phyloP scores from a whole-genome alignment of 352 stramenopile species.

The Pythium aquatile region DNA sequence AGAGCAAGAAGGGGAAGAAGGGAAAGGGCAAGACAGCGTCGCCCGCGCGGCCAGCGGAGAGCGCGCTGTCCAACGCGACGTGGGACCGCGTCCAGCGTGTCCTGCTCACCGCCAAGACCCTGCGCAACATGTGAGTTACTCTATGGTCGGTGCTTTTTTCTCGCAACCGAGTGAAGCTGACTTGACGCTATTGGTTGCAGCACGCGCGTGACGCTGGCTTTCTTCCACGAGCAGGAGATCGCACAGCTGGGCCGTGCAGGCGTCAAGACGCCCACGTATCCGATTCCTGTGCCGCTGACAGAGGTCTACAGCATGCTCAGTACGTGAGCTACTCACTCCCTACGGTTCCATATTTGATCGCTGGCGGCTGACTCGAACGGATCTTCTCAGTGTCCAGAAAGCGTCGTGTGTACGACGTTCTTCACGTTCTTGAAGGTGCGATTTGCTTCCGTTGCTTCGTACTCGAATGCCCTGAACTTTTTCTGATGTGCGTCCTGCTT shows the following conservation, averaged over 20 bases:
- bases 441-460: neutral
- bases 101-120: slow-evolving; percentile 12
- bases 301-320: slow-evolving; percentile 72
- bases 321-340: slow-evolving; percentile 20
- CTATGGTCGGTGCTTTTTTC: neutral
- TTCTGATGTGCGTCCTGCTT: neutral
- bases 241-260: slow-evolving; percentile 25
- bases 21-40: neutral
- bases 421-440: slow-evolving; percentile 77
- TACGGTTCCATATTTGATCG: neutral
- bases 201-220: slow-evolving; percentile 49
- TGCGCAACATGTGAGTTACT: slow-evolving; percentile 20
- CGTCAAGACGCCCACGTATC: slow-evolving; percentile 26
- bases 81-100: slow-evolving; percentile 20
- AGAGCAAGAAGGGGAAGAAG: neutral
- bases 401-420: slow-evolving; percentile 70
- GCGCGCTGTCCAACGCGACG: slow-evolving; percentile 9
- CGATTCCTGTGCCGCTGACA: slow-evolving; percentile 48
- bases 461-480: neutral
- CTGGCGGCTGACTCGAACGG: neutral
- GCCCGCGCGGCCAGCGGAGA: neutral
- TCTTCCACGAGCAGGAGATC: slow-evolving; percentile 63
- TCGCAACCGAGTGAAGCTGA: neutral
- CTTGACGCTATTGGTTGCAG: slow-evolving; percentile 20
- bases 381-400: slow-evolving; percentile 53